Base-by-base conservation (phyloP, 139 green algal species). In the Pseudopediastrum boryanum region DNA sequence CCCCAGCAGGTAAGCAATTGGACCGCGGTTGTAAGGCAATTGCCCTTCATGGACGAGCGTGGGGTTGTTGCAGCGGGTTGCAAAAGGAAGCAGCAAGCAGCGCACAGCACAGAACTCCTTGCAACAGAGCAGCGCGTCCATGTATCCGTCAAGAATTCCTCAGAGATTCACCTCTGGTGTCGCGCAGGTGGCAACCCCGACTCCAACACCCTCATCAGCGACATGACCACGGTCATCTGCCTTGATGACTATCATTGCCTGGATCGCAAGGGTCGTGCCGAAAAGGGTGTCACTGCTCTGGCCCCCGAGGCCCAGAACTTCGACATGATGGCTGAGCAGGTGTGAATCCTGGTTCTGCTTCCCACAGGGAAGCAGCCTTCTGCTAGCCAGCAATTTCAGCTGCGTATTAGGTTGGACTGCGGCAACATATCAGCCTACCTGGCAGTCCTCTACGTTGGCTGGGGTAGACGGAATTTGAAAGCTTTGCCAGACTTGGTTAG, bases 181-280 rank as follows among this genome's bases (percentile, higher is more conserved):
- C 89, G 23, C 39, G 58, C 89, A 92, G 95, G 93, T 66, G 94
- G 94, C 87, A 98, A 98, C 90, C 94, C 94, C 41, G 97, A 99
- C 91, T 95, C 85, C 69, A 99, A 99, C 94, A 99, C 97, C 2
- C 92, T 99, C 27, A 94, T 99, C 81, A 95, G 87, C 75, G 97
- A 99, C 86, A 97, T 94, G 85, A 97, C 97, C 80, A 99, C 97
- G 35, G 97, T 99, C 62, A 98, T 99, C 88, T 99, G 97, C 93
- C 90, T 99, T 70, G 97, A 99, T 71, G 97, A 99, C 89, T 99
- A 99, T 91, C 97, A 99, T 85, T 89, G 76, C 78, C 90, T 98
- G 64, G 97, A 99, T 89, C 88, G 97, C 72, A 91, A 93, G 44
- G 97, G 96, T 39, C 93, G 97, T 80, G 98, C 97, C 88, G 86